Percentiles rank a stretch among this genome's conserved stretches.
Evolutionary conservation across 179 eudicot species (phyloP).

Genomic region (Silene coronaria): DNA sequence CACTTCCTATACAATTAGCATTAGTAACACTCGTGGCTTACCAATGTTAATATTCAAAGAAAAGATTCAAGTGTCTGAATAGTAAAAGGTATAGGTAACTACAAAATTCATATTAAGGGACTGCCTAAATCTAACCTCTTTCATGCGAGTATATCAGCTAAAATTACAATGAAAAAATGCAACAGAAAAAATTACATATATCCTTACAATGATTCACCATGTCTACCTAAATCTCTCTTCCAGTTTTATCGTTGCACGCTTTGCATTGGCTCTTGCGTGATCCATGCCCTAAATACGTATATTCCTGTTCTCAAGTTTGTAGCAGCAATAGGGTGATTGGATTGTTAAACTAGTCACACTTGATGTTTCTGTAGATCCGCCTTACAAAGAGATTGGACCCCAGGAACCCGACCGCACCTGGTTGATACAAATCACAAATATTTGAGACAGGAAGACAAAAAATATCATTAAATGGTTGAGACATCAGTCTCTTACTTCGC

Average conservation of each 20-base stretch:
- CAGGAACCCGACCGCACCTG: slow-evolving; percentile 83
- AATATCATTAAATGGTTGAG: too few relatives aligned
- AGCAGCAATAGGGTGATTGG: background rate
- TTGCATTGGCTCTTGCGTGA: background rate
- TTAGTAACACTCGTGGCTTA: too few relatives aligned
- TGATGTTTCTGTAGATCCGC: slow-evolving; percentile 88
- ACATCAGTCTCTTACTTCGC: too few relatives aligned
- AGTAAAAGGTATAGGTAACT: background rate
- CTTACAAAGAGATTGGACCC: slow-evolving; percentile 82
- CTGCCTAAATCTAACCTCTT: background rate
- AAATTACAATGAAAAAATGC: background rate
- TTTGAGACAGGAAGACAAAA: too few relatives aligned
- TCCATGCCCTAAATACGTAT: background rate
- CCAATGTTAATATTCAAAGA: too few relatives aligned
- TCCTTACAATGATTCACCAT: background rate
- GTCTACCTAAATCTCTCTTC: slow-evolving; percentile 6
- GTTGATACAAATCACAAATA: background rate
- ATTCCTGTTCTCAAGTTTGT: background rate
- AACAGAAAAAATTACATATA: background rate
- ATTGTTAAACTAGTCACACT: slow-evolving; percentile 56
- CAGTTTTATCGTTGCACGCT: background rate
- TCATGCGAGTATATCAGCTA: background rate
- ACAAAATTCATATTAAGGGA: background rate
- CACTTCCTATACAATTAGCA: too few relatives aligned
- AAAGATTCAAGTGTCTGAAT: too few relatives aligned